Conservation (phyloP, 805 yeast species). For the Kazachstania kunashirensis region DNA sequence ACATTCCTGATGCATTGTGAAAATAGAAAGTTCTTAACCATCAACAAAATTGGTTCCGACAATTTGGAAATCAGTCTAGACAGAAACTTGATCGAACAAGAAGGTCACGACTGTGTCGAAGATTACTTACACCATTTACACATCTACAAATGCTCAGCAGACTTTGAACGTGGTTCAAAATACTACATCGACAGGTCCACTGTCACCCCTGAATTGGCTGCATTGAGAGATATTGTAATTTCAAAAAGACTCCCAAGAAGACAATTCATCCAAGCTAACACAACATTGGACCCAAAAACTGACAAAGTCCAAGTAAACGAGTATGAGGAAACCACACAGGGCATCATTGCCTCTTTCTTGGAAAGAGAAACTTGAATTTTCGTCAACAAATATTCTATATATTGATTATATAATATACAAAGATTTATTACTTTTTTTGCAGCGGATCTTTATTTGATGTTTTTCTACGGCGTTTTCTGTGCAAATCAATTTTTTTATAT, state of each 20-base stretch:
- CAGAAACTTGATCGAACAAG: conserved; percentile 49
- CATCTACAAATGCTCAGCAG: conserved; percentile 69
- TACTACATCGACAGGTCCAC: conserved; percentile 62
- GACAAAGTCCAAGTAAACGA: conserved; percentile 41
- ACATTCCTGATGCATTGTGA: conserved; percentile 49
- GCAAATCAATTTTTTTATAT: no score
- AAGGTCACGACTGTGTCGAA: conserved; percentile 65
- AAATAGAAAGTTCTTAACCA: conserved; percentile 46
- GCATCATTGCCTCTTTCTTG: conserved; percentile 68
- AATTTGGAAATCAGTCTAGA: conserved; percentile 58
- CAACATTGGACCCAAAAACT: conserved; percentile 31
- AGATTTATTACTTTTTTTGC: no score
- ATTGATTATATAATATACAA: no score
- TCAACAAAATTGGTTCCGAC: conserved; percentile 39
- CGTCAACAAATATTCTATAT: no score
- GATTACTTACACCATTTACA: conserved; percentile 66
- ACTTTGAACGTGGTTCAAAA: conserved; percentile 50
- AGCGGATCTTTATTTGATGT: no score
- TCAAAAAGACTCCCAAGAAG: conserved; percentile 72
- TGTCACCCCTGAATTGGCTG: conserved; percentile 52
- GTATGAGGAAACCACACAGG: conserved; percentile 62
- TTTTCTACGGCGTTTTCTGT: no score
- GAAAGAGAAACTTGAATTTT: conserved; percentile 53
- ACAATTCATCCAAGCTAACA: conserved; percentile 78
- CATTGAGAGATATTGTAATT: conserved; percentile 59